Base-by-base conservation (phyloP, 208 protist genomes). In the Borovskyia barvae region DNA sequence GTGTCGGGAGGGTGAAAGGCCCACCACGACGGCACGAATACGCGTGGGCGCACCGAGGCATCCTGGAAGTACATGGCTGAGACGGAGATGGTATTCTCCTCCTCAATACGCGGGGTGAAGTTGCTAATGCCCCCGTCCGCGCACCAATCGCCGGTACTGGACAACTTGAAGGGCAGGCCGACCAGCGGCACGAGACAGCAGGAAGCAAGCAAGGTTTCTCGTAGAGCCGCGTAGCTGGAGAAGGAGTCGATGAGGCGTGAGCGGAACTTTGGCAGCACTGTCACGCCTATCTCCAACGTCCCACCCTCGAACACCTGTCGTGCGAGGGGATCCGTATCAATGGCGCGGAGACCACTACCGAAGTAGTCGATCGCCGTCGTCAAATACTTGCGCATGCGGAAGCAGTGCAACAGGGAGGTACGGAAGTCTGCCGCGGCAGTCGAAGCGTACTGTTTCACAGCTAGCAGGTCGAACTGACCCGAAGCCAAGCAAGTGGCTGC, bases 51-150 rank as follows among this genome's bases (percentile, higher is more conserved):
- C 52, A 94, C 72, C 30, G 67, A 77, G 12, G 87, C 72, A 1
- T 79, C 51, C 37, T 85, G 78, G 53, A 83, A 94, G 72, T 92
- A 90, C 64, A 94, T 85, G n/a, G 79, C 70, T 1, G 81, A 87
- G 9, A 94, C 72, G 7, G 84, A 82, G 48, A 94, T 82, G 9
- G 65, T 76, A 25, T 66, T 47, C 14, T 77, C 68, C 29, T 92
- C 80, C 24, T 67, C 70, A 30, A 73, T 82, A 48, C 72, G 75
- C 11, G 87, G 87, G 6, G 73, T 87, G 26, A 94, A 85, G 42
- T 74, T 78, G 32, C 75, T 54, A 25, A 94, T 46, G 19, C 67
- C 84, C 20, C 87, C 87, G 52, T 92, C 87, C 24, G 75, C 72
- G 26, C 89, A 84, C 80, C 80, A 91, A 29, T 86, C 62, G 0